Conservation (phyloP, 345 rosid species). For the Corchorus capsularis region DNA sequence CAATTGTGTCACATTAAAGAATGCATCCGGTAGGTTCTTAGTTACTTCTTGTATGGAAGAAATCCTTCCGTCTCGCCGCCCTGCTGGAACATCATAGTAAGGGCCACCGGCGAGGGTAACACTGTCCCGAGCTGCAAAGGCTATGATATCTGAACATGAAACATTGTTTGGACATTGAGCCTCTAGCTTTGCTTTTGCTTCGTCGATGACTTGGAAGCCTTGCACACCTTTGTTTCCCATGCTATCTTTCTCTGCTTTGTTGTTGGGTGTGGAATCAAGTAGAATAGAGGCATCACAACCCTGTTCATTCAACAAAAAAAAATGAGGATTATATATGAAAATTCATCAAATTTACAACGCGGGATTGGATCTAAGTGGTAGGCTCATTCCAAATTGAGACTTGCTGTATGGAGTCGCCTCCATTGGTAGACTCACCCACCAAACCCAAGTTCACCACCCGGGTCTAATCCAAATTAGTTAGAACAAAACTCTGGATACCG, state of each 20-base stretch:
- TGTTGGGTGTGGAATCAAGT: constrained; percentile 39
- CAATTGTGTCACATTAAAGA: background rate
- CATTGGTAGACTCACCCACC: too few species aligned
- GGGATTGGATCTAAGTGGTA: too few species aligned
- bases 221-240: constrained; percentile 4
- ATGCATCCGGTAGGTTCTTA: background rate
- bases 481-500: too few species aligned
- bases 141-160: constrained; percentile 46
- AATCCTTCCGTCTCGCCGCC: background rate
- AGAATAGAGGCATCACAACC: constrained; percentile 82
- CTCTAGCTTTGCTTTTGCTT: constrained; percentile 40
- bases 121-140: constrained; percentile 44
- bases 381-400: too few species aligned
- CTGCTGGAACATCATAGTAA: background rate
- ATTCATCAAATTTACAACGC: too few species aligned
- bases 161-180: constrained; percentile 40
- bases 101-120: background rate
- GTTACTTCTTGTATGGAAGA: background rate
- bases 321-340: too few species aligned
- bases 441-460: too few species aligned
- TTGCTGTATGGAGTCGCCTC: too few species aligned
- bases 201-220: constrained; percentile 43
- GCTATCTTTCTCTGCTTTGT: constrained; percentile 33
- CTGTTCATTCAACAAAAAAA: constrained; percentile 22
- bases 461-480: too few species aligned